These are phyloP conservation scores for Komagataella mondaviorum DNA, from an alignment of 805 yeast genomes.

Conservation along the genomic window DNA sequence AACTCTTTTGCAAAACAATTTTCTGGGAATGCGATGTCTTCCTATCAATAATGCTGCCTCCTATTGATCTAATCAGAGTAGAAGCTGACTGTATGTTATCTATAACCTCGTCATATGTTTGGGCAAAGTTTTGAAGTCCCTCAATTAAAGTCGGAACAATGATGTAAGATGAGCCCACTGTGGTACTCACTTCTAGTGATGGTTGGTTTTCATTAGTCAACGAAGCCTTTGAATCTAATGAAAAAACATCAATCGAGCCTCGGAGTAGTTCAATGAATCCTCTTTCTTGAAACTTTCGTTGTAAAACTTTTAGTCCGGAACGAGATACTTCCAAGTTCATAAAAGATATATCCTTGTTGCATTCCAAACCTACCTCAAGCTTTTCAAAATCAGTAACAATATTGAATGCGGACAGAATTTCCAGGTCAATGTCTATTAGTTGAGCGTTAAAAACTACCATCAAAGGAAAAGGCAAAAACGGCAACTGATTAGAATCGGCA, in stretches of 20 bases:
- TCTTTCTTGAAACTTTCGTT: neutral
- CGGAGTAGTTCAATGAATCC: neutral
- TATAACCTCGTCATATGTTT: neutral
- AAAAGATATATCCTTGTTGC: neutral
- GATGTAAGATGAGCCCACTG: neutral
- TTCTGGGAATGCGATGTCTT: neutral
- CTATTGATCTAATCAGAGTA: neutral
- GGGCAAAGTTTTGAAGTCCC: neutral
- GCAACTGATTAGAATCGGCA: neutral
- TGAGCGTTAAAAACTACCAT: neutral
- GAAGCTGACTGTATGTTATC: neutral
- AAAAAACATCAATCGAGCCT: neutral
- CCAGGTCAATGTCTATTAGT: conserved; percentile 19
- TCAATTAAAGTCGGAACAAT: neutral
- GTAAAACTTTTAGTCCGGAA: neutral
- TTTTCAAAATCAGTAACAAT: neutral
- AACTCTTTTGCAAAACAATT: neutral
- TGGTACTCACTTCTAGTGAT: neutral
- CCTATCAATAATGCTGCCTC: neutral
- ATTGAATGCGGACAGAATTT: neutral
- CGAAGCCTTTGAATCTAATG: neutral
- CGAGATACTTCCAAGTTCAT: neutral
- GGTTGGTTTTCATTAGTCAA: neutral
- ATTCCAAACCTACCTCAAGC: neutral
- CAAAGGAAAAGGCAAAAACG: neutral